Base-by-base conservation (phyloP, 1,139 yeast species). In the Scheffersomyces insectosa region DNA sequence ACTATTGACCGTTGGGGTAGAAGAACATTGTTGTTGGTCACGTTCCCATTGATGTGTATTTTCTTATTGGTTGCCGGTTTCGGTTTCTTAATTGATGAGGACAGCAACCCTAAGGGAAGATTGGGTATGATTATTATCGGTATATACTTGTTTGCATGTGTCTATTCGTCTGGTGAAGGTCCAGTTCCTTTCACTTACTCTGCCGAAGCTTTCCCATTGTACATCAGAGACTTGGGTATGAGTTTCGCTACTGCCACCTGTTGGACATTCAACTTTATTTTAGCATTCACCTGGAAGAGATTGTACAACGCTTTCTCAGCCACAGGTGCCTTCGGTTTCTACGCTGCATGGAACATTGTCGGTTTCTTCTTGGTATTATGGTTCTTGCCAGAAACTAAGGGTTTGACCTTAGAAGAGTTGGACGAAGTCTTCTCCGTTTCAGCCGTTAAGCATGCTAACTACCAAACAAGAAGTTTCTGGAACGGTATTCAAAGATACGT, bases 181-280 rank as follows among this genome's bases (percentile, higher is more conserved):
- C 96, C 95, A 11, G 95, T 88, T 40, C 95, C 96, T 6, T 88
- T 88, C 70, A 86, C 95, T 2, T 87, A 88, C 60, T 84, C 95
- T 28, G 95, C 96, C 13, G 95, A 88, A 64, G 88, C 87, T 49
- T 88, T 88, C 74, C 91, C 95, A 43, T 74, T 88, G 52, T 87
- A 87, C 56, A 83, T 88, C 48, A 82, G 96, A 67, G 95, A 89
- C 57, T 69, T 88, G 42, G 95, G 96, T 44, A 87, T 90, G 85
- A 83, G 93, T 3, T 73, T 83, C 53, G 96, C 95, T 14, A 85
- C 93, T 28, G 87, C 91, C 23, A 84, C 90, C 13, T 77, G 89
- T 62, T 88, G 96, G 95, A 85, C 87, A 60, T 87, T 88, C 74
- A 86, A 87, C 62, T 87, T 88, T 53, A 71, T 88, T 39, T 75